Conservation (phyloP, 495 filamentous ascomycete species). For the Talaromyces trachyspermus region DNA sequence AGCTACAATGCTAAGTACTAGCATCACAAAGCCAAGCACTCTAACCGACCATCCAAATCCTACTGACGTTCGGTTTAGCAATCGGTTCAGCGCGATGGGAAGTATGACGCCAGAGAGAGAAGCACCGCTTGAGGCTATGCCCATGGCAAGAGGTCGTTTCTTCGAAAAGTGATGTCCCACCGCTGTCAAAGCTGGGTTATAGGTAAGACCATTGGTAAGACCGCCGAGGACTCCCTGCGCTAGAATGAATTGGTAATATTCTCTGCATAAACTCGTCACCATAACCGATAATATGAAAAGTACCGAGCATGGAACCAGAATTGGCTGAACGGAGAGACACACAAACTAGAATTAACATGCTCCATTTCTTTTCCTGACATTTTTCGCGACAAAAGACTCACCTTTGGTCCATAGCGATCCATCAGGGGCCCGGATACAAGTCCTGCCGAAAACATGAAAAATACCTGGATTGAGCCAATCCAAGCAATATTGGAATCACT, state of each 20-base stretch:
- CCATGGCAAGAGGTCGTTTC: constrained; percentile 26
- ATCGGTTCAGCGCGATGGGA: constrained; percentile 18
- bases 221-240: constrained; percentile 45
- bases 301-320: constrained; percentile 10
- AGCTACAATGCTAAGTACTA: constrained; percentile 35
- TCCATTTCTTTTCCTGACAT: too few species aligned
- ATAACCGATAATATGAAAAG: constrained; percentile 33
- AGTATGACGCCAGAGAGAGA: constrained; percentile 27
- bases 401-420: constrained; percentile 19
- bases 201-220: constrained; percentile 25
- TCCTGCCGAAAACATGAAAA: constrained; percentile 24
- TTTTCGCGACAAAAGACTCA: too few species aligned
- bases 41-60: constrained; percentile 59
- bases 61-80: constrained; percentile 16
- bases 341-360: too few species aligned
- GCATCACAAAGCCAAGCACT: constrained; percentile 53
- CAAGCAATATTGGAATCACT: constrained; percentile 31
- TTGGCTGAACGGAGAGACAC: constrained; percentile 1
- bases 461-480: constrained; percentile 36
- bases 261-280: constrained; percentile 42
- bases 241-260: constrained; percentile 53
- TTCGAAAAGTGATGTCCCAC: constrained; percentile 29
- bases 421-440: constrained; percentile 19
- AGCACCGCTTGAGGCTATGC: constrained; percentile 28
- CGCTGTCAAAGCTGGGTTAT: constrained; percentile 22